A percentile compares a stretch with the other conserved stretches of the same genome.
These are phyloP conservation scores for Fragilaria crotonensis DNA, from an alignment of 108 stramenopile genomes.

Conservation along the genomic window DNA sequence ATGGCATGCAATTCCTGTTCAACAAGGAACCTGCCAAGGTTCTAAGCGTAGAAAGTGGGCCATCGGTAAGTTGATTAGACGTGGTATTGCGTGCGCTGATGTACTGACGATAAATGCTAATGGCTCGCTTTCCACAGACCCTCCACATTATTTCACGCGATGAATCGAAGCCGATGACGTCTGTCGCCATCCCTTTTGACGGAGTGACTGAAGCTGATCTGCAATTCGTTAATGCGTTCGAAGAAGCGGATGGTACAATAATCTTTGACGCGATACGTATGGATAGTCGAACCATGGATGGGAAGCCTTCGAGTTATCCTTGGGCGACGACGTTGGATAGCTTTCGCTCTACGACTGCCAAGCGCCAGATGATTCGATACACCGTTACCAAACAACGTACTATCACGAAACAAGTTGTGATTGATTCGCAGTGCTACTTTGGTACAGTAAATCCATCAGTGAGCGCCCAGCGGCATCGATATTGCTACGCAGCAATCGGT, in stretches of 20 bases:
- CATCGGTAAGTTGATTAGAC: constrained; percentile 41
- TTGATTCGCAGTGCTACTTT: constrained; percentile 60
- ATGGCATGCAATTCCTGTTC: constrained; percentile 70
- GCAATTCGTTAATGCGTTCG: constrained; percentile 73
- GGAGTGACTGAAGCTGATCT: constrained; percentile 55
- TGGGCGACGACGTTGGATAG: constrained; percentile 53
- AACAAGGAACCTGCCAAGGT: constrained; percentile 69
- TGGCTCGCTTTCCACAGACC: too few species aligned
- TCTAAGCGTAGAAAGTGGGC: constrained; percentile 23
- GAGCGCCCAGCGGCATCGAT: constrained; percentile 53
- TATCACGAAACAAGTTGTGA: constrained; percentile 48
- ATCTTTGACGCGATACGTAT: constrained; percentile 75
- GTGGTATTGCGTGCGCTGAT: too few species aligned
- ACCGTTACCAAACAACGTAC: constrained; percentile 35
- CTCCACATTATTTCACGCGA: too few species aligned
- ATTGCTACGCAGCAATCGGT: constrained; percentile 63
- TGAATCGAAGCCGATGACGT: constrained; percentile 26
- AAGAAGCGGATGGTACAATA: constrained; percentile 51
- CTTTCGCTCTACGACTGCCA: constrained; percentile 36
- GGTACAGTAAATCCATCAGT: constrained; percentile 56
- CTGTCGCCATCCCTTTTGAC: constrained; percentile 62
- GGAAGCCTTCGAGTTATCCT: constrained; percentile 39
- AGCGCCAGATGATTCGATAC: constrained; percentile 68
- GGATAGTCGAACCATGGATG: constrained; percentile 20
- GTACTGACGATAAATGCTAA: constrained; percentile 16